phyloP scores from a whole-genome alignment of 2,329 filamentous ascomycete genomes.

The Fusarium veterinarium region DNA sequence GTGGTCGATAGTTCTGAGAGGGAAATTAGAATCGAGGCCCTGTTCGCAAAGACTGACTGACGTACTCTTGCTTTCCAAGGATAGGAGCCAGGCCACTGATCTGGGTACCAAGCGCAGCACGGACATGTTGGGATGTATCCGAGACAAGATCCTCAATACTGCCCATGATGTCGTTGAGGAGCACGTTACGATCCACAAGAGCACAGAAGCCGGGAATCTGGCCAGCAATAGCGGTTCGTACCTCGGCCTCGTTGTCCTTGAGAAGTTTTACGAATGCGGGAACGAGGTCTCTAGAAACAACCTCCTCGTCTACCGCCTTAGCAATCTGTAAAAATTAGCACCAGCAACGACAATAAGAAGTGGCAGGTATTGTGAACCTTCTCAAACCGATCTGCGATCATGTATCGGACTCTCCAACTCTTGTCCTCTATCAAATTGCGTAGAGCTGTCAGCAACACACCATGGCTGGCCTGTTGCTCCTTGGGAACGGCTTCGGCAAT shows the following conservation, averaged over 20 bases:
- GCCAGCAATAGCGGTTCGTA: constrained; percentile 94
- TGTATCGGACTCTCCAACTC: constrained; percentile 99
- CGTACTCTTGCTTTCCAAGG: constrained; percentile 95
- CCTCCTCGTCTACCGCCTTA: constrained; percentile 97
- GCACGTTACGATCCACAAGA: constrained; percentile 85
- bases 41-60: constrained; percentile 20
- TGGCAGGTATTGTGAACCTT: constrained; percentile 66
- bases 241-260: constrained; percentile 98
- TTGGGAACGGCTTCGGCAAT: constrained; percentile 98
- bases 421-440: constrained; percentile 98
- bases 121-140: constrained; percentile 95
- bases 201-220: constrained; percentile 98
- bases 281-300: constrained; percentile 91
- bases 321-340: constrained; percentile 74
- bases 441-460: constrained; percentile 88
- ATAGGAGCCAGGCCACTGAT: constrained; percentile 97
- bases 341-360: background rate
- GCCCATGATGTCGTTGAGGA: constrained; percentile 96
- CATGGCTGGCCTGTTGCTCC: constrained; percentile 96
- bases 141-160: constrained; percentile 96
- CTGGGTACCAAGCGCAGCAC: constrained; percentile 93
- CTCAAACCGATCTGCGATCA: constrained; percentile 98
- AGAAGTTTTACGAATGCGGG: constrained; percentile 97
- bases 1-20: constrained; percentile 88
- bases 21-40: background rate